These are phyloP conservation scores for Pyrus communis DNA, from an alignment of 306 rosid species.

Conservation along the genomic window DNA sequence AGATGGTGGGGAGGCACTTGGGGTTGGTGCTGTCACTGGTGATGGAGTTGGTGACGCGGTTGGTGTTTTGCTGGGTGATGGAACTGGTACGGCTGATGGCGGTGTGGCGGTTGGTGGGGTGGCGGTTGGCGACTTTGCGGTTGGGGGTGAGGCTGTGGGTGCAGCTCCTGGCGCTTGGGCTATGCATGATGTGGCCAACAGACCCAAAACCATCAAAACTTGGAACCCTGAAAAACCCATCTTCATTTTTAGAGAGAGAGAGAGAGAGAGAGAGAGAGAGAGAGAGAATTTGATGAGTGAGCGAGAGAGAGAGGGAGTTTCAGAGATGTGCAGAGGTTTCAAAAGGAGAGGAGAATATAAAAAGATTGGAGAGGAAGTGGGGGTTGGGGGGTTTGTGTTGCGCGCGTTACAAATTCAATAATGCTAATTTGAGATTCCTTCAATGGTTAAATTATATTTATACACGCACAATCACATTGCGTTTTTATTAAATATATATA, in stretches of 20 bases:
- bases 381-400: not conserved
- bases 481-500: not conserved
- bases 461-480: not conserved
- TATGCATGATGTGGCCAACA: slow-evolving; percentile 54
- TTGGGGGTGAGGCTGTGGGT: slow-evolving; percentile 25
- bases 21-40: slow-evolving; percentile 15
- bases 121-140: slow-evolving; percentile 11
- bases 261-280: not conserved
- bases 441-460: slow-evolving; percentile 6
- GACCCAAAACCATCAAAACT: slow-evolving; percentile 43
- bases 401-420: slow-evolving; percentile 25
- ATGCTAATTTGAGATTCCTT: slow-evolving; percentile 36
- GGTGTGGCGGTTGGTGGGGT: not conserved
- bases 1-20: not conserved
- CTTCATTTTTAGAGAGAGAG: slow-evolving; percentile 2
- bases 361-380: slow-evolving; percentile 18
- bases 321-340: not conserved
- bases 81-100: slow-evolving; percentile 16
- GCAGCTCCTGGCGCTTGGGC: slow-evolving; percentile 63
- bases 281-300: not conserved
- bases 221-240: slow-evolving; percentile 44
- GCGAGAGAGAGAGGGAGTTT: not conserved
- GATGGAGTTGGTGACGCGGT: slow-evolving; percentile 9
- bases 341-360: slow-evolving; percentile 27
- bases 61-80: slow-evolving; percentile 15